Percentiles rank a stretch among this genome's conserved stretches.
phyloP scores from a whole-genome alignment of 176 grass and related monocot genomes.

The Microstegium vimineum region DNA sequence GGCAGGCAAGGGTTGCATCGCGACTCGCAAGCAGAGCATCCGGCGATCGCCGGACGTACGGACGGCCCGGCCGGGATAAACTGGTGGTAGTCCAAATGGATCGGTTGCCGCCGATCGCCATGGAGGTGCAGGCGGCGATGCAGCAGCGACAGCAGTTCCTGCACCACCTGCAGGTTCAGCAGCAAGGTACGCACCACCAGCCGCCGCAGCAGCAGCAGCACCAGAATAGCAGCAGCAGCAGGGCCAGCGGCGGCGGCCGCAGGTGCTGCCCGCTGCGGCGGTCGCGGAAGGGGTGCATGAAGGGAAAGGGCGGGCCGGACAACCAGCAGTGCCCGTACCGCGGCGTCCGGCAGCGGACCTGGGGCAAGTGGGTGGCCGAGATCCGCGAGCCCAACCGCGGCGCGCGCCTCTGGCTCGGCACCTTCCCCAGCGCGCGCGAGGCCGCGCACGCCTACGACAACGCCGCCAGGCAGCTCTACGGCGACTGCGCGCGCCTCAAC shows the following conservation, averaged over 20 bases:
- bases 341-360: conserved; percentile 84
- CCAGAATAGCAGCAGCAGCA: background rate
- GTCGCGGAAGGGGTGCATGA: conserved; percentile 67
- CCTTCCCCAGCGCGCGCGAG: conserved; percentile 55
- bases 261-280: conserved; percentile 75
- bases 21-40: too few relatives aligned
- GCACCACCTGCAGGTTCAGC: background rate
- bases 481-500: conserved; percentile 68
- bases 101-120: background rate
- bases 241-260: background rate
- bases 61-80: too few relatives aligned
- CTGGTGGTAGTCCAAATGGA: too few relatives aligned
- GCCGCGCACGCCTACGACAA: conserved; percentile 68
- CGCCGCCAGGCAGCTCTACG: conserved; percentile 63
- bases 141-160: background rate
- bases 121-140: background rate
- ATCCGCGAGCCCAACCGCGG: conserved; percentile 94
- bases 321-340: conserved; percentile 83
- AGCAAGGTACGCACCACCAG: background rate
- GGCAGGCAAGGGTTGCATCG: background rate
- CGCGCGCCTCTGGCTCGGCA: conserved; percentile 83
- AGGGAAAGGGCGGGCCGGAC: conserved; percentile 87
- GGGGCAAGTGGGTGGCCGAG: conserved; percentile 96
- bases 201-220: background rate
- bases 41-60: background rate